Conservation (phyloP, 2,329 filamentous ascomycete genomes). For the Penicillium freii region DNA sequence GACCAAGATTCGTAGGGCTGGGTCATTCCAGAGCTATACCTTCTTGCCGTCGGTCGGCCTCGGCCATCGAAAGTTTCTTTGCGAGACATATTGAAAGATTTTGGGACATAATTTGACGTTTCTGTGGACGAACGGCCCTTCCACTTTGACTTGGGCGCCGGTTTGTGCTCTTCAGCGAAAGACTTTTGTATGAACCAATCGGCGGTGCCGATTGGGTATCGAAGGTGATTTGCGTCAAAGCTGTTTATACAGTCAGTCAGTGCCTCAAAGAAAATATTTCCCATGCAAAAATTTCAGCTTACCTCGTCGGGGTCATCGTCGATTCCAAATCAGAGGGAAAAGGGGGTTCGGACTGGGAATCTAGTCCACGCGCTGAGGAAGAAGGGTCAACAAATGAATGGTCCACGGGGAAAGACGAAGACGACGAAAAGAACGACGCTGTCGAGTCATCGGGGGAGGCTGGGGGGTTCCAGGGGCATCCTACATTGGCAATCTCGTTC, state of each 20-base stretch:
- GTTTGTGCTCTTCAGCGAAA: not conserved
- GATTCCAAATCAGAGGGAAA: constrained; percentile 1
- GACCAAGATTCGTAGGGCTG: constrained; percentile 74
- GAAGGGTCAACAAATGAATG: constrained; percentile 57
- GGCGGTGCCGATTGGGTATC: not conserved
- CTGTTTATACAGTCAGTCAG: constrained; percentile 5
- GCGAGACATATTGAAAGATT: constrained; percentile 51
- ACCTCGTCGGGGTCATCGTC: constrained; percentile 23
- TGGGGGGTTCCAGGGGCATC: constrained; percentile 33
- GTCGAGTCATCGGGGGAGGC: constrained; percentile 50
- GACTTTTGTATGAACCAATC: not conserved
- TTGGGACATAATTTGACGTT: constrained; percentile 34
- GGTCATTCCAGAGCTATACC: constrained; percentile 51
- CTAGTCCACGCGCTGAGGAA: constrained; percentile 50
- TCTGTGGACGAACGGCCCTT: constrained; percentile 1
- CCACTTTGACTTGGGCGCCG: constrained; percentile 3
- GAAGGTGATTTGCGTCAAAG: not conserved
- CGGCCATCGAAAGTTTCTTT: constrained; percentile 52
- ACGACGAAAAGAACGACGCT: constrained; percentile 44
- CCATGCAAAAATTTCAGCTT: not conserved
- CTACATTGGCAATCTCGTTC: constrained; percentile 40
- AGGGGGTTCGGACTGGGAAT: constrained; percentile 20
- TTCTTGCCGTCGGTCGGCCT: constrained; percentile 38
- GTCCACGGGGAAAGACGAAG: constrained; percentile 46
- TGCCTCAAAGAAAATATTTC: not conserved